Conservation (phyloP, 2,329 filamentous ascomycete genomes). For the Dactylonectria macrodidyma region DNA sequence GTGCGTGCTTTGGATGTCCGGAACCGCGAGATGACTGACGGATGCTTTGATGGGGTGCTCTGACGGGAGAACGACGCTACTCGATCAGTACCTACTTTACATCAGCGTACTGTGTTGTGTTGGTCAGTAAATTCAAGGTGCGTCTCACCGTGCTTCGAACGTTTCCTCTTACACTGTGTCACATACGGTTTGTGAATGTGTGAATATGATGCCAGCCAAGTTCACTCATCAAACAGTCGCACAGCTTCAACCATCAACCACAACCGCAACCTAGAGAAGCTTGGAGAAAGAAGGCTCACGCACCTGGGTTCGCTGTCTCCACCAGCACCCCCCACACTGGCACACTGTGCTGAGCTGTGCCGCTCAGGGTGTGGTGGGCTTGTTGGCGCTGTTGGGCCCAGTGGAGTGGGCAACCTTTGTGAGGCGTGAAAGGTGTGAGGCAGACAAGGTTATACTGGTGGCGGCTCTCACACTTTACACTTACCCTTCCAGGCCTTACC, state of each 20-base stretch:
- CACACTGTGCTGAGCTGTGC: slow-evolving; percentile 22
- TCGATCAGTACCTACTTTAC: too few species aligned
- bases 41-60: slow-evolving; percentile 16
- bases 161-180: slow-evolving; percentile 27
- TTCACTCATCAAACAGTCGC: not conserved
- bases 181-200: not conserved
- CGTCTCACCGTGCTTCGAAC: not conserved
- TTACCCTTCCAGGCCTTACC: not conserved
- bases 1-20: slow-evolving; percentile 18
- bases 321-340: not conserved
- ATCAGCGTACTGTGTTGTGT: too few species aligned
- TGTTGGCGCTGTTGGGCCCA: slow-evolving; percentile 16
- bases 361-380: not conserved
- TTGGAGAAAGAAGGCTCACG: slow-evolving; percentile 4
- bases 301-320: slow-evolving; percentile 2
- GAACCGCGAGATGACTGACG: slow-evolving; percentile 1
- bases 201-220: not conserved
- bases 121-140: not conserved
- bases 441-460: slow-evolving; percentile 6
- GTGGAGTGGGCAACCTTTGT: slow-evolving; percentile 14
- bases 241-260: not conserved
- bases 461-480: slow-evolving; percentile 7
- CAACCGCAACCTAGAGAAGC: not conserved
- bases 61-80: slow-evolving; percentile 12
- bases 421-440: not conserved